Conservation (phyloP, 441 rosid species). For the Erodium texanum region DNA sequence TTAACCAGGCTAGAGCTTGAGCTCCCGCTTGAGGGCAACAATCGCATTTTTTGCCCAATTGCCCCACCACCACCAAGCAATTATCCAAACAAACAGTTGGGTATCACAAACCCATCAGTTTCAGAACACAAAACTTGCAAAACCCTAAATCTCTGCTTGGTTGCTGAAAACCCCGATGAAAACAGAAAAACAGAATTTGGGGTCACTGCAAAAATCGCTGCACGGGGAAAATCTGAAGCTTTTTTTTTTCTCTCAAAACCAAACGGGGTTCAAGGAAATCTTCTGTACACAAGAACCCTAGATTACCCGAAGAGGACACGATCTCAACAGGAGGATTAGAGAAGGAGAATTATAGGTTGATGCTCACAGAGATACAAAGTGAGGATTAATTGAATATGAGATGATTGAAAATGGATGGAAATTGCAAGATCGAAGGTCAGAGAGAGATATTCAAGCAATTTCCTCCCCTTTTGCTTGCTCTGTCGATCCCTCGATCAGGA, state of each 20-base stretch:
- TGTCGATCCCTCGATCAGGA: conserved; percentile 1
- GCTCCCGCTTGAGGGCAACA: conserved; percentile 40
- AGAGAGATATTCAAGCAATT: not conserved
- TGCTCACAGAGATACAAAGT: not conserved
- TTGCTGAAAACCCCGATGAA: not conserved
- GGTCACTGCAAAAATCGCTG: too few species aligned
- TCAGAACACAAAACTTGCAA: not conserved
- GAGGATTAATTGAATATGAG: not conserved
- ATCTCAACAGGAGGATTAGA: not conserved
- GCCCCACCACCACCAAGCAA: conserved; percentile 7
- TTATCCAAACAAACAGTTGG: conserved; percentile 11
- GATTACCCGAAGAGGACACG: not conserved
- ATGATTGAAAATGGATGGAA: not conserved
- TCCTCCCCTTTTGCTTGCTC: not conserved
- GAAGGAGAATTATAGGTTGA: not conserved
- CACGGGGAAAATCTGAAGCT: too few species aligned
- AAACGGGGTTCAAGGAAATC: conserved; percentile 3
- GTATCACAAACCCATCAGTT: conserved; percentile 29
- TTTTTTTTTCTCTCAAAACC: not conserved
- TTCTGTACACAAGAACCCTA: not conserved
- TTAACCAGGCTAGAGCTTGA: conserved; percentile 37
- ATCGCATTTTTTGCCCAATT: conserved; percentile 41
- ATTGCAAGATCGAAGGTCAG: conserved; percentile 1
- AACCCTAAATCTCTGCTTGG: conserved; percentile 2
- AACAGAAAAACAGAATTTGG: not conserved